Conservation (phyloP, 108 stramenopile species). For the Aurantiochytrium sp. region DNA sequence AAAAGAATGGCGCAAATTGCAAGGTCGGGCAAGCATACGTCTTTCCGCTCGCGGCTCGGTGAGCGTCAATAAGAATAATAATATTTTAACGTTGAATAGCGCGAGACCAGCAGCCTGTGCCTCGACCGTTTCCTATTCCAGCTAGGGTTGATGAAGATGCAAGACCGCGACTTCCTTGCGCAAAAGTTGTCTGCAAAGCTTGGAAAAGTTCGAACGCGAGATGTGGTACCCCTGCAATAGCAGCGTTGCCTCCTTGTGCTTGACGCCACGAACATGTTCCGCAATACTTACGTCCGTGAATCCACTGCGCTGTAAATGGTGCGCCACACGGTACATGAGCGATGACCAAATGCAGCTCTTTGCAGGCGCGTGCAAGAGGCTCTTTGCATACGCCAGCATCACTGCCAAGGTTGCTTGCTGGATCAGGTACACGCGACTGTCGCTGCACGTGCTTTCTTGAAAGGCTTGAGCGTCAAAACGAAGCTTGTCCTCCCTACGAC, state of each 20-base stretch:
- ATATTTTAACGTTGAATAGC: too few species aligned
- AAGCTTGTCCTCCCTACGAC: background rate
- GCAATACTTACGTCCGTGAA: background rate
- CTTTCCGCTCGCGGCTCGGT: too few species aligned
- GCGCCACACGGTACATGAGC: background rate
- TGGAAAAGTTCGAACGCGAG: background rate
- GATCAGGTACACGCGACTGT: background rate
- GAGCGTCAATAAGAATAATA: too few species aligned
- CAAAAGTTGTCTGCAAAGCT: background rate
- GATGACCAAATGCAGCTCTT: conserved; percentile 1
- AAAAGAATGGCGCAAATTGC: too few species aligned
- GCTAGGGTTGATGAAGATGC: background rate
- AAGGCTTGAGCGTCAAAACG: background rate
- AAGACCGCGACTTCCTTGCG: background rate
- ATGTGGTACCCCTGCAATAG: conserved; percentile 1
- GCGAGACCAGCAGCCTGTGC: too few species aligned
- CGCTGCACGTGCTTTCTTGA: background rate
- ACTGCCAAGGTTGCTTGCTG: background rate
- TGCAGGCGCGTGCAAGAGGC: background rate
- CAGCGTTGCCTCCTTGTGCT: conserved; percentile 4
- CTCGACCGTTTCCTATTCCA: too few species aligned
- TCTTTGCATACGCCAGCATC: background rate
- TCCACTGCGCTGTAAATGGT: background rate
- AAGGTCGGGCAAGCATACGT: too few species aligned
- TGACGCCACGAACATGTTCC: background rate